Percentiles rank a stretch among this genome's conserved stretches.
Evolutionary conservation across 768 basidiomycete species (phyloP).

Genomic region (Sarcodon sp.): DNA sequence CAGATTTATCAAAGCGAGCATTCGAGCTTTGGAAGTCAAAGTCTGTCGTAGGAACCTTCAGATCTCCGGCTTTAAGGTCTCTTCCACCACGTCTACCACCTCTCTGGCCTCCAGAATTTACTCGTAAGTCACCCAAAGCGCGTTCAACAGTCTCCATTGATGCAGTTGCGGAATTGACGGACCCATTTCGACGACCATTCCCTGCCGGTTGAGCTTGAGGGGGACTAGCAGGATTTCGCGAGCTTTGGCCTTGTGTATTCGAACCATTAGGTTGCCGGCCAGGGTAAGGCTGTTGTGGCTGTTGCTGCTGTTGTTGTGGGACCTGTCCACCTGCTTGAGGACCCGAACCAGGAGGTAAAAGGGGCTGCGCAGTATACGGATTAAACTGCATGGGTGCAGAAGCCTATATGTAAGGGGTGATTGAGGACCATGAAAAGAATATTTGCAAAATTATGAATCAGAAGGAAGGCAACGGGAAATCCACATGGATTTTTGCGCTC

Average conservation of each 20-base stretch:
- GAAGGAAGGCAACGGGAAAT: slow-evolving; percentile 54
- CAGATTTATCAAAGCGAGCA: slow-evolving; percentile 69
- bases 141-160: slow-evolving; percentile 64
- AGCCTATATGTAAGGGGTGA: slow-evolving; percentile 22
- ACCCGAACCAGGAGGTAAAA: slow-evolving; percentile 4
- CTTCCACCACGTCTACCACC: slow-evolving; percentile 28
- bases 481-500: slow-evolving; percentile 35
- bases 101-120: slow-evolving; percentile 12
- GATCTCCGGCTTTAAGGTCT: slow-evolving; percentile 19
- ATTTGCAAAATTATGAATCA: slow-evolving; percentile 16
- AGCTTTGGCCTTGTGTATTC: slow-evolving; percentile 2
- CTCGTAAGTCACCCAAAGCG: slow-evolving; percentile 37
- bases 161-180: slow-evolving; percentile 60
- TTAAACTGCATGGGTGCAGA: slow-evolving; percentile 27
- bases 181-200: slow-evolving; percentile 22
- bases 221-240: not conserved
- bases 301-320: slow-evolving; percentile 9
- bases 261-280: not conserved
- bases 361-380: slow-evolving; percentile 3
- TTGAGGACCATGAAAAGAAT: not conserved
- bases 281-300: slow-evolving; percentile 7
- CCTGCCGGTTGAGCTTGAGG: slow-evolving; percentile 15
- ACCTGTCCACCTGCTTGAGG: slow-evolving; percentile 11
- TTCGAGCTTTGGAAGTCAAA: slow-evolving; percentile 77
- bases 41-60: slow-evolving; percentile 59